phyloP scores from a whole-genome alignment of 192 early-diverging fungal species.

The Geranomyces michiganensis region DNA sequence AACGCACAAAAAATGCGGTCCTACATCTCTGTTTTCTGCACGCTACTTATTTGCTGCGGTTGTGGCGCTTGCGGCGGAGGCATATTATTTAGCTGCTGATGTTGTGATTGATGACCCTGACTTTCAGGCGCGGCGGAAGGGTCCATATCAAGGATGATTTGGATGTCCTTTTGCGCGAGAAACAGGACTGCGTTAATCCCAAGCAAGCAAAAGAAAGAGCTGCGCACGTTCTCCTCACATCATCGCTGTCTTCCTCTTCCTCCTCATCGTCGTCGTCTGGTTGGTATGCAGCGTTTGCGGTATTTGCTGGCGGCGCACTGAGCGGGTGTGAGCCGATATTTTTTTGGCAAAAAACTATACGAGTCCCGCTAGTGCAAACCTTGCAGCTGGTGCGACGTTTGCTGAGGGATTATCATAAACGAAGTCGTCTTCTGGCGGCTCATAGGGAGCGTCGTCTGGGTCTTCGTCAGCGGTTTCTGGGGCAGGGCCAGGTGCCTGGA shows the following conservation, averaged over 20 bases:
- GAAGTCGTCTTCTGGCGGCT: conserved; percentile 31
- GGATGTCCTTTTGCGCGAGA: conserved; percentile 54
- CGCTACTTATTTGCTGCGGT: neutral
- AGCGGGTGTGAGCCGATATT: neutral
- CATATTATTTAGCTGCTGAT: conserved; percentile 29
- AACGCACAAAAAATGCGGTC: neutral
- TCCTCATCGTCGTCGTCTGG: conserved; percentile 56
- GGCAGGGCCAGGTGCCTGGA: neutral
- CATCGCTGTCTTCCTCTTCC: conserved; percentile 65
- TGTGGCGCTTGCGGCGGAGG: neutral
- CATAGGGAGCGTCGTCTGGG: conserved; percentile 32
- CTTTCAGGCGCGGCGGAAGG: neutral
- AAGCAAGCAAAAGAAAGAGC: too few relatives aligned
- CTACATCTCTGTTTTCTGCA: neutral
- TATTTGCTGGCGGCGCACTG: neutral
- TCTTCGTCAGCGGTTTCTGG: neutral
- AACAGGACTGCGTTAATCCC: neutral
- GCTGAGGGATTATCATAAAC: conserved; percentile 5
- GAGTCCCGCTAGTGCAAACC: neutral
- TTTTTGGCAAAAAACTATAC: neutral
- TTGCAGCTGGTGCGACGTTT: neutral
- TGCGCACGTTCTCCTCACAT: conserved; percentile 45
- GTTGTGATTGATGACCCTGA: neutral
- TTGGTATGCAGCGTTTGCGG: neutral
- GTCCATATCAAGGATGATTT: conserved; percentile 70